Conservation (phyloP, 768 basidiomycete genomes). For the Clitopilus passeckerianus region DNA sequence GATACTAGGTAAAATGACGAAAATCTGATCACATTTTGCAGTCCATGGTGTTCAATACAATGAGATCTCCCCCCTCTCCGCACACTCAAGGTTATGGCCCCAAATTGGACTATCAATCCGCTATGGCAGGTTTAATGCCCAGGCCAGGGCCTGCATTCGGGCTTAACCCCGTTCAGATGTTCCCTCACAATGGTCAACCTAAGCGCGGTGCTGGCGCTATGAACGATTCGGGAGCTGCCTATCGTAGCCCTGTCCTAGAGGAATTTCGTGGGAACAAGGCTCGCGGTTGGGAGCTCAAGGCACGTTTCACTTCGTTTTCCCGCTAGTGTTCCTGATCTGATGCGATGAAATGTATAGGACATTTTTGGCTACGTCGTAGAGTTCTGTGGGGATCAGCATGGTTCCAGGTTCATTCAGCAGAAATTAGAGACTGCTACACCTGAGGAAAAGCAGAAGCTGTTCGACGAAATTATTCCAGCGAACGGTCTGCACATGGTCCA, state of each 20-base stretch:
- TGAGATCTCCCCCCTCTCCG: conserved; percentile 37
- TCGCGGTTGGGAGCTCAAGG: conserved; percentile 78
- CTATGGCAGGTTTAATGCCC: conserved; percentile 39
- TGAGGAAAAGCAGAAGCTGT: conserved; percentile 76
- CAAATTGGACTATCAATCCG: conserved; percentile 43
- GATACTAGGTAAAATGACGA: conserved; percentile 9
- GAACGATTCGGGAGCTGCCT: conserved; percentile 24
- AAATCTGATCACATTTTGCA: conserved; percentile 9
- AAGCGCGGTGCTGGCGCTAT: conserved; percentile 39
- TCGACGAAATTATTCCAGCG: conserved; percentile 82
- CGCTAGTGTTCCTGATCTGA: conserved; percentile 8
- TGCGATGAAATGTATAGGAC: conserved; percentile 48
- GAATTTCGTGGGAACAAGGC: conserved; percentile 81
- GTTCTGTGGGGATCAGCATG: conserved; percentile 92
- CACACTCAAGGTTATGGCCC: conserved; percentile 39
- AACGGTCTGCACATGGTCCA: conserved; percentile 74
- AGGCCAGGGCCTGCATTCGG: conserved; percentile 38
- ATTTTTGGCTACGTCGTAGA: conserved; percentile 83
- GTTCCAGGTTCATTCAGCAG: conserved; percentile 97
- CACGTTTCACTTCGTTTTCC: conserved; percentile 27
- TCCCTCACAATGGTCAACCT: conserved; percentile 21
- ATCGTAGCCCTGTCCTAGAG: conserved; percentile 73
- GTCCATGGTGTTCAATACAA: conserved; percentile 34
- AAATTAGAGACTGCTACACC: conserved; percentile 71
- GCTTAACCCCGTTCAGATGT: conserved; percentile 28